Percentiles rank a stretch among this genome's conserved stretches.
Evolutionary conservation across 345 rosid species (phyloP).

Genomic region (Zanthoxylum bungeanum): DNA sequence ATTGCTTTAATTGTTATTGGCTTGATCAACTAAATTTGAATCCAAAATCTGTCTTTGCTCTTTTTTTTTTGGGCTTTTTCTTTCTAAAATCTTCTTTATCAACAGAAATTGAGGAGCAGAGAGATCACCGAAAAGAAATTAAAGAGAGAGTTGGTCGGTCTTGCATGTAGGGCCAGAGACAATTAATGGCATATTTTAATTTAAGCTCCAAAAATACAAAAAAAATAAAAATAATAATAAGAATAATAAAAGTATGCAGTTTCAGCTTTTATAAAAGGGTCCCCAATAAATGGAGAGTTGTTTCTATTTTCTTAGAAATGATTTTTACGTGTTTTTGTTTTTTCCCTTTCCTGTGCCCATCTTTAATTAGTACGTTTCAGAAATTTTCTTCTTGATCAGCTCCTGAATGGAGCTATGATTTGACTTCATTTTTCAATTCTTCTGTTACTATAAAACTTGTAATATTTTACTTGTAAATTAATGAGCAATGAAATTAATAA

Average conservation of each 20-base stretch:
- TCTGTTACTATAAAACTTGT: too few relatives aligned
- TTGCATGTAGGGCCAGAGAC: conserved; percentile 25
- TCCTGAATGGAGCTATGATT: too few relatives aligned
- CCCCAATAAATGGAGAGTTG: background rate
- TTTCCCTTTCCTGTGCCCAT: too few relatives aligned
- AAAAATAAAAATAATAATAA: background rate
- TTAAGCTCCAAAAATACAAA: too few relatives aligned
- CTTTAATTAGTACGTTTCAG: too few relatives aligned
- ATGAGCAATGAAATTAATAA: too few relatives aligned
- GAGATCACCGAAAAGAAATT: background rate
- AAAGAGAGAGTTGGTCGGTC: conserved; percentile 14
- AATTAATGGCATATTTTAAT: background rate
- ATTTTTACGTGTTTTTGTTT: too few relatives aligned
- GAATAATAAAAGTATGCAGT: too few relatives aligned
- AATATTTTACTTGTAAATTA: too few relatives aligned
- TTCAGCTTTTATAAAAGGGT: too few relatives aligned
- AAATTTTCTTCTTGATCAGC: too few relatives aligned
- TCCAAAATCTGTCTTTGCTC: background rate
- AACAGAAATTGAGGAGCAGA: background rate
- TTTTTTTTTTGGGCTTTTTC: conserved; percentile 5
- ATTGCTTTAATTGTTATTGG: background rate
- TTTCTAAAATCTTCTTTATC: background rate
- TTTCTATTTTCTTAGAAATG: conserved; percentile 1
- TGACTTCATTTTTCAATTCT: too few relatives aligned
- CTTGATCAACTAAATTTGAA: background rate